Evolutionary conservation across 2,329 filamentous ascomycete genomes (phyloP), one percentile per base, ranked within the genome.

Genomic region (Dactylonectria estremocensis): DNA sequence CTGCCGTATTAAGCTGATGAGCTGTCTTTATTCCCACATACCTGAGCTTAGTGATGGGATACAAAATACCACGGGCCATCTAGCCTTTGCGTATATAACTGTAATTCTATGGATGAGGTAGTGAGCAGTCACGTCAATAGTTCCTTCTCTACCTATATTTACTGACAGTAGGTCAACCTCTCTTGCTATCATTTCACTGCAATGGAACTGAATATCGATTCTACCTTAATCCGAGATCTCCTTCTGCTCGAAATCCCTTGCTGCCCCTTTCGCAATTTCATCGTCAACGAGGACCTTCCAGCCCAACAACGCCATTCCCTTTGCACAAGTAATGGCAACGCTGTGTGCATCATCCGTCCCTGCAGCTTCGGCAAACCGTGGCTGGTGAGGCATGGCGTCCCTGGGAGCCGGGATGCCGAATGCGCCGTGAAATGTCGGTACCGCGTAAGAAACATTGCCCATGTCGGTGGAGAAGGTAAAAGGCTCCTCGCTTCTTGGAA

Each of bases 381-480:
- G 79, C 45, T 78, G 80, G 68, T 84, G 83, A 2, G 78, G 77
- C 8, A 78, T 80, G 45, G 80, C 81, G 11, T 80, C 77, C 1
- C 77, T 60, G 5, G 67, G 71, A 1, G 81, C 78, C 1, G 82
- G 79, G 37, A 88, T 84, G 1, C 76, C 80, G 66, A 87, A 87
- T 35, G 80, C 82, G 5, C 83, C 83, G 68, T 88, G 86, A 56
- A 88, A 83, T 5, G 80, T 81, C 1, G 86, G 86, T 2, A 84
- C 77, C 1, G 80, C 67, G 57, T 87, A 84, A 13, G 81, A 83
- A 10, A 88, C 84, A 61, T 88, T 87, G 22, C 85, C 85, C 85
- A 86, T 86, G 73, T 87, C 85, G 0, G 85, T 86, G 0, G 85
- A 85, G 10, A 76, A 78, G 9, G 74, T 75, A 62, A 84, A 74